Evolutionary conservation across 2,329 filamentous ascomycete species (phyloP), one percentile per base, ranked within the genome.

Genomic region (Beauveria varroae): DNA sequence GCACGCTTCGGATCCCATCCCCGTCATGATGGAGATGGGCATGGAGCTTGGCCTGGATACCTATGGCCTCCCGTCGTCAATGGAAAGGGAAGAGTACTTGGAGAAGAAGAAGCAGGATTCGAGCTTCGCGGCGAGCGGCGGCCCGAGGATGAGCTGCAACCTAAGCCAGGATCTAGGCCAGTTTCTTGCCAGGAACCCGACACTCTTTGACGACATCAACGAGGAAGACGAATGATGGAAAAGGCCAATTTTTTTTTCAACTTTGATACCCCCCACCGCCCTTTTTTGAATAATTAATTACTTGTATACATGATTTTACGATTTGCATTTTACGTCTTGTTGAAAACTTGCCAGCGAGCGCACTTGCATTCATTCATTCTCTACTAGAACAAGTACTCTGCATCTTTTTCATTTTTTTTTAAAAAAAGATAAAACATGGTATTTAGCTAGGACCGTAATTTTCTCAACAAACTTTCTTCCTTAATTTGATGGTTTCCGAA

Each of bases 71-170:
- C 49, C 57, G 3, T 20, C 41, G 10, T 4, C 41, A 8, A 30
- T 30, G 30, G 10, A 12, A 5, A 12, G 9, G 10, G 43, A 37
- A 14, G 50, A 52, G 5, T 9, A 24, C 8, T 22, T 41, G 12
- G 12, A 54, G 8, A n/a, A 54, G 14, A n/a, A 9, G 9, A 60
- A 60, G 10, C 40, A 41, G 20, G 37, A 22, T 16, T 10, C 22
- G 5, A 22, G 41, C 41, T 9, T 50, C 12, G 30, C 30, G 30
- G 30, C 24, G 68, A 28, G 28, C 28, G 28, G 8, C 28, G 28
- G 75, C 10, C 77, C 82, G 58, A 80, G 82, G 0, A 86, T 86
- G 83, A 82, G 82, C 0, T 86, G 80, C 67, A 86, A 86, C 64
- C 73, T 86, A 2, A 78, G 78, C 12, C 81, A 85, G 63, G 84